phyloP scores from a whole-genome alignment of 139 green algal species.

The Chlorella ohadii region DNA sequence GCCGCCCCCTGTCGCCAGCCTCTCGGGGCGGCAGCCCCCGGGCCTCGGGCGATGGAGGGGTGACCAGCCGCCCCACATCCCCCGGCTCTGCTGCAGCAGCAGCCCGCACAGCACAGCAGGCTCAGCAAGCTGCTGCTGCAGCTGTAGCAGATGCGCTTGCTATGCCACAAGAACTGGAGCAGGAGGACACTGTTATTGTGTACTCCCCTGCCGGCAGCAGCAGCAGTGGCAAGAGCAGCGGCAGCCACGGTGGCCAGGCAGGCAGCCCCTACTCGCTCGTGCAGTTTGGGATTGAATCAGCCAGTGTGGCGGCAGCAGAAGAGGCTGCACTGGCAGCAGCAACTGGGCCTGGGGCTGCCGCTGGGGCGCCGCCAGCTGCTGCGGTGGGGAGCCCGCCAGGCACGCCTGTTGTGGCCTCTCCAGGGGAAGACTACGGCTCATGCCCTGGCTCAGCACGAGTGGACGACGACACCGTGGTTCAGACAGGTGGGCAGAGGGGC shows the following conservation, averaged over 20 bases:
- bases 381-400: slow-evolving; percentile 11
- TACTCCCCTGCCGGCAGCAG: neutral
- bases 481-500: slow-evolving; percentile 2
- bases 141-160: neutral
- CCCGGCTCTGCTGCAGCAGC: neutral
- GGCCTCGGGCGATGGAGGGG: neutral
- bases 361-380: neutral
- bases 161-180: neutral
- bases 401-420: neutral
- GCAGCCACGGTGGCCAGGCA: neutral
- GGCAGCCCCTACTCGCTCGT: neutral
- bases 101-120: no score
- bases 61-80: no score
- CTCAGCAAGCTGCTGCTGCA: neutral
- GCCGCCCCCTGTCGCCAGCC: neutral
- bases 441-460: slow-evolving; percentile 27
- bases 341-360: no score
- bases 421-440: neutral
- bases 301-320: neutral
- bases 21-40: neutral
- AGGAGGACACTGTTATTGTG: neutral
- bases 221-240: neutral
- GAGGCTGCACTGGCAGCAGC: no score
- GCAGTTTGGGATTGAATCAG: neutral
- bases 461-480: slow-evolving; percentile 14